Evolutionary conservation across 805 yeast genomes (phyloP).

Genomic region (Ogataea corticis): DNA sequence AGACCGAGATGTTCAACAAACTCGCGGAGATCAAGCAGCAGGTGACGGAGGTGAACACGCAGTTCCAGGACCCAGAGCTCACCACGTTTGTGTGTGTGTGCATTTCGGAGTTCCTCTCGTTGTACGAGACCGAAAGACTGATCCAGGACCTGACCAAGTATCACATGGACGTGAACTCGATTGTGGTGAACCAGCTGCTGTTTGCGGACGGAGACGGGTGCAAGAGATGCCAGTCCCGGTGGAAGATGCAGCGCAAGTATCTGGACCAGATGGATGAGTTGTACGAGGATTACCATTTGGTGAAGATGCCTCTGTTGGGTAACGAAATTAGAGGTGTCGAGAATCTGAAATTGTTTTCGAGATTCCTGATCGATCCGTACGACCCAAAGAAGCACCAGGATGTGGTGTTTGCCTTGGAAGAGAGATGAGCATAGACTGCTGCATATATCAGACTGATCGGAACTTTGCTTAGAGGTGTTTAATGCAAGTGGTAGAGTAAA

Average conservation of each 20-base stretch:
- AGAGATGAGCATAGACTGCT: slow-evolving; percentile 29
- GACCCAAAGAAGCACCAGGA: slow-evolving; percentile 62
- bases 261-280: slow-evolving; percentile 93
- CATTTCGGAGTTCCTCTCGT: slow-evolving; percentile 92
- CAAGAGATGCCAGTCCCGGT: slow-evolving; percentile 87
- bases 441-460: neutral
- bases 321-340: slow-evolving; percentile 93
- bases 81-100: slow-evolving; percentile 97
- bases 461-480: too few relatives aligned
- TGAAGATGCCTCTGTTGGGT: slow-evolving; percentile 93
- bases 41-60: slow-evolving; percentile 87
- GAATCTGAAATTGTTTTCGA: slow-evolving; percentile 79
- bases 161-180: slow-evolving; percentile 95
- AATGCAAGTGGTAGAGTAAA: too few relatives aligned
- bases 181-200: slow-evolving; percentile 90
- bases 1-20: slow-evolving; percentile 73
- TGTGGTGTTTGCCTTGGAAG: slow-evolving; percentile 55
- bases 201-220: slow-evolving; percentile 85
- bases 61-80: slow-evolving; percentile 92
- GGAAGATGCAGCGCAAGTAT: slow-evolving; percentile 95
- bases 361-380: slow-evolving; percentile 76
- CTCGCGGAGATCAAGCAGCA: slow-evolving; percentile 77
- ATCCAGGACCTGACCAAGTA: slow-evolving; percentile 93
- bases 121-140: slow-evolving; percentile 97
- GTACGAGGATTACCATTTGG: slow-evolving; percentile 95